These are phyloP conservation scores for Areca catechu DNA, from an alignment of 176 grass and related monocot genomes.

Conservation along the genomic window DNA sequence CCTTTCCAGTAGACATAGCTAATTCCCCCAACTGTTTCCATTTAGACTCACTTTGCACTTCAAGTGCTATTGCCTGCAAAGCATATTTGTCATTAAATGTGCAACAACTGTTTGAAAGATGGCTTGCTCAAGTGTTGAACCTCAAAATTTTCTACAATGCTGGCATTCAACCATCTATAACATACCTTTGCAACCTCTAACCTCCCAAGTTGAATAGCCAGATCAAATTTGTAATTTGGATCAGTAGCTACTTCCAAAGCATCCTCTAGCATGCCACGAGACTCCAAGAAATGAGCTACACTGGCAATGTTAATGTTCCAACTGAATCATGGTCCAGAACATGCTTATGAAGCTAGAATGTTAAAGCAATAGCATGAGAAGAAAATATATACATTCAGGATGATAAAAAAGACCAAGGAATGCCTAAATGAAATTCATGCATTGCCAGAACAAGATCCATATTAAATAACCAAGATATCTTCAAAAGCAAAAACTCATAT, in stretches of 20 bases:
- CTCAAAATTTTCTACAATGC: neutral
- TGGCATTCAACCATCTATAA: too few relatives aligned
- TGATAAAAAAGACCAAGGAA: neutral
- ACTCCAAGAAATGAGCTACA: conserved; percentile 64
- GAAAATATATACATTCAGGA: neutral
- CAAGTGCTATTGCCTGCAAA: conserved; percentile 63
- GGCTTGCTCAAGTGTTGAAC: too few relatives aligned
- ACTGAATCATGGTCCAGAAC: conserved; percentile 7
- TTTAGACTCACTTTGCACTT: conserved; percentile 95
- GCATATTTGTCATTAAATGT: neutral
- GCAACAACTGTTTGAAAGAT: neutral
- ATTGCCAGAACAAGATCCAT: too few relatives aligned
- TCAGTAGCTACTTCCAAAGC: conserved; percentile 58
- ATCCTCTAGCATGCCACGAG: conserved; percentile 29
- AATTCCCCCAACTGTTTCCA: conserved; percentile 95
- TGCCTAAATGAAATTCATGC: too few relatives aligned
- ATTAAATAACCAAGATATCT: too few relatives aligned
- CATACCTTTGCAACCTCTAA: conserved; percentile 21
- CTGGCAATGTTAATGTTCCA: conserved; percentile 19
- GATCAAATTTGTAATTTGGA: conserved; percentile 33
- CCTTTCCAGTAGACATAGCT: conserved; percentile 89
- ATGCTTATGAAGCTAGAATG: neutral
- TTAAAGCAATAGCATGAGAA: too few relatives aligned
- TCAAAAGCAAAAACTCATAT: too few relatives aligned
- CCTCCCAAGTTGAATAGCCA: conserved; percentile 8